Percentiles rank a stretch among this genome's conserved stretches.
phyloP scores from a whole-genome alignment of 257 asterid genomes.

The Apocynum venetum region DNA sequence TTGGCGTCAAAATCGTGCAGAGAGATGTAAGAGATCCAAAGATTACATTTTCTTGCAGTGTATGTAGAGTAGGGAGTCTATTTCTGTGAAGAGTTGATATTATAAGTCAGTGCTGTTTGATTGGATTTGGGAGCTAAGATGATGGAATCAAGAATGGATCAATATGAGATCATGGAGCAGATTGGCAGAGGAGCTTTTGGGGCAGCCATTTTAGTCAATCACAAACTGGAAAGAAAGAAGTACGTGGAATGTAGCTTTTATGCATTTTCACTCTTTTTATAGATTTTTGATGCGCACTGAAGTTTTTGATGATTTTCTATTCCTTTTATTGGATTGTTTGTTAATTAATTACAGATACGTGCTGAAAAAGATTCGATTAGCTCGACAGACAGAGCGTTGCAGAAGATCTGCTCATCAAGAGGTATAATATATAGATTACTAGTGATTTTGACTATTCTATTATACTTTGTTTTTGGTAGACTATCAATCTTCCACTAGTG shows the following conservation, averaged over 20 bases:
- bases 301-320: neutral
- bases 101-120: neutral
- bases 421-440: constrained; percentile 36
- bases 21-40: constrained; percentile 17
- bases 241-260: constrained; percentile 25
- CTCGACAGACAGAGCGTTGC: constrained; percentile 97
- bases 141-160: constrained; percentile 96
- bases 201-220: constrained; percentile 96
- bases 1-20: constrained; percentile 6
- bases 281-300: constrained; percentile 14
- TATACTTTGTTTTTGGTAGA: neutral
- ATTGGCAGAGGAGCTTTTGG: constrained; percentile 99
- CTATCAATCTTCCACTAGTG: neutral
- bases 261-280: constrained; percentile 1
- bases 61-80: neutral
- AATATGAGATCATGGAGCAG: constrained; percentile 99
- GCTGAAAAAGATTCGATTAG: constrained; percentile 92
- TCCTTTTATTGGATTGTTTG: constrained; percentile 18
- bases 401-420: constrained; percentile 99
- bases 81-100: neutral
- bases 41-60: constrained; percentile 14
- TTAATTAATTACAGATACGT: constrained; percentile 59
- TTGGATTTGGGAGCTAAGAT: constrained; percentile 15
- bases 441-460: constrained; percentile 6
- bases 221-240: constrained; percentile 84